These are phyloP conservation scores for Phytopythium sindhum DNA, from an alignment of 352 stramenopile genomes.

Conservation along the genomic window DNA sequence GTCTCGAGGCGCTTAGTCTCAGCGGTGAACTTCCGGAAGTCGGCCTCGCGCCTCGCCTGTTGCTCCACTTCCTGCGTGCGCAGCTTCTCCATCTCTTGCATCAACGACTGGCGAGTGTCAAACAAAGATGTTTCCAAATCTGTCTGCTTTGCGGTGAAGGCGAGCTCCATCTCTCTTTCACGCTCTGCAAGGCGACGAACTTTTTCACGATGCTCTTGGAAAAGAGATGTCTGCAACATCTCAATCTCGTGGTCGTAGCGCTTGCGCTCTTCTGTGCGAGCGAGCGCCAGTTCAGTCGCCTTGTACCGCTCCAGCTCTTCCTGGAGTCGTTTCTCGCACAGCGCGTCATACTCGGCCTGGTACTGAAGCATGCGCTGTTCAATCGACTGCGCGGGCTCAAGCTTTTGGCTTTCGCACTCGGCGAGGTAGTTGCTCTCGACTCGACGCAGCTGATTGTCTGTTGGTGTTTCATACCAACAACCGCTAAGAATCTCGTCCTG, in stretches of 20 bases:
- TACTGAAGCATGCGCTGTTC: constrained; percentile 69
- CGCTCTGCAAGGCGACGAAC: constrained; percentile 44
- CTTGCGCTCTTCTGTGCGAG: constrained; percentile 60
- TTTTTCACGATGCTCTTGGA: constrained; percentile 49
- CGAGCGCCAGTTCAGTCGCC: constrained; percentile 43
- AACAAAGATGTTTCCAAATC: constrained; percentile 67
- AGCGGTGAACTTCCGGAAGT: constrained; percentile 39
- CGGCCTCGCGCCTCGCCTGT: constrained; percentile 39
- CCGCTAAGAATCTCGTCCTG: not conserved
- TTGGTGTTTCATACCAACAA: not conserved
- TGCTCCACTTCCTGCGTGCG: constrained; percentile 49
- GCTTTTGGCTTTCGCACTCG: constrained; percentile 36
- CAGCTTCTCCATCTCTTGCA: constrained; percentile 63
- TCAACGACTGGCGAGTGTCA: constrained; percentile 55
- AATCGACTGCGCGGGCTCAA: constrained; percentile 30
- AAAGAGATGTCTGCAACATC: constrained; percentile 28
- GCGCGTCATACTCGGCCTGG: constrained; percentile 59
- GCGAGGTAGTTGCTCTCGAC: constrained; percentile 61
- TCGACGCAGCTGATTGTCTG: constrained; percentile 61
- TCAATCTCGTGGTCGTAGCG: constrained; percentile 51
- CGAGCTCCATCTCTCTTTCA: constrained; percentile 59
- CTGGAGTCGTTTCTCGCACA: constrained; percentile 47
- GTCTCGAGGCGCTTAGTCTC: constrained; percentile 47
- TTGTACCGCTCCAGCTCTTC: constrained; percentile 59
- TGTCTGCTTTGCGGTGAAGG: constrained; percentile 40